These are phyloP conservation scores for Melaleuca alternifolia DNA, from an alignment of 345 rosid species.

Conservation along the genomic window DNA sequence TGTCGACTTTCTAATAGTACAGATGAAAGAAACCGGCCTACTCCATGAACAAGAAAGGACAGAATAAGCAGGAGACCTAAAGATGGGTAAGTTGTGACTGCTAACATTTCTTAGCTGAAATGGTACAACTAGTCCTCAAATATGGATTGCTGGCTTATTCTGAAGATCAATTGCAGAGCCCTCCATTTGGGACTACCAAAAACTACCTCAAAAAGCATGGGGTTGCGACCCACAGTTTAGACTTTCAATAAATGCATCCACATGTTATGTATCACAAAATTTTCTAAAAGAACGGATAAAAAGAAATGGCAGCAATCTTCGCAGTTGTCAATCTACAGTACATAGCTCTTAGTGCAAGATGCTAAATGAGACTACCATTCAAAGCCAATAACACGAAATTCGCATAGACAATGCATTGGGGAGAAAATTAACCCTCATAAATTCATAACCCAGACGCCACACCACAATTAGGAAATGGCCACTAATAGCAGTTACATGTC, in stretches of 20 bases:
- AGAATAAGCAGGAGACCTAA: neutral
- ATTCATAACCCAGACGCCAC: neutral
- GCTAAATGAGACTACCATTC: neutral
- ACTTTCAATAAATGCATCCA: neutral
- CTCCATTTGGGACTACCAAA: neutral
- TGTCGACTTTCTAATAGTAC: neutral
- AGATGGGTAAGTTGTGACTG: neutral
- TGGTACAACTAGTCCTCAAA: neutral
- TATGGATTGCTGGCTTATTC: neutral
- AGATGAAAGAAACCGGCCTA: neutral
- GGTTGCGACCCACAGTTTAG: neutral
- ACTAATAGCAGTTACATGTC: neutral
- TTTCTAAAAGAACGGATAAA: neutral
- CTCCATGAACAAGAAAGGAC: neutral
- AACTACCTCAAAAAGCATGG: neutral
- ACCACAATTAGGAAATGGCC: neutral
- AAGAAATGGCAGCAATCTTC: neutral
- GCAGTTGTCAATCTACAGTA: neutral
- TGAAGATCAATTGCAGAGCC: neutral
- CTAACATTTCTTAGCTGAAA: neutral
- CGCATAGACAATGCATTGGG: neutral
- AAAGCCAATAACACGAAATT: neutral
- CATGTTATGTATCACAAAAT: neutral
- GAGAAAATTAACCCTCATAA: neutral
- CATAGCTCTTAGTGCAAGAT: neutral